Conservation (phyloP, 176 grass and related monocot genomes). For the Triticum monococcum region DNA sequence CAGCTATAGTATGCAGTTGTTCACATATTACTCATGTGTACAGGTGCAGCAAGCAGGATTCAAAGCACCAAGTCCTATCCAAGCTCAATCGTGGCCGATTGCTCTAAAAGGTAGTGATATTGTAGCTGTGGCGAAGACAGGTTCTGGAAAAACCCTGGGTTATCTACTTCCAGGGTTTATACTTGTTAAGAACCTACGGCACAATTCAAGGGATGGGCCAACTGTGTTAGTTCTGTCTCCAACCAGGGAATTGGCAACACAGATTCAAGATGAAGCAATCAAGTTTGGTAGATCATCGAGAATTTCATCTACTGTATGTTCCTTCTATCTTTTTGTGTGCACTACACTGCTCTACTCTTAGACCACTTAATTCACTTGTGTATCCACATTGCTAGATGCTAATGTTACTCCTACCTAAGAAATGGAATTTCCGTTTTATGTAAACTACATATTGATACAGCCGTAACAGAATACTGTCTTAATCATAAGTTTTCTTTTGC, state of each 20-base stretch:
- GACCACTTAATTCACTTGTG: not conserved
- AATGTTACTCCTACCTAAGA: not conserved
- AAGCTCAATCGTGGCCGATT: conserved; percentile 97
- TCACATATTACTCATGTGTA: conserved; percentile 7
- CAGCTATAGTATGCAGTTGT: not conserved
- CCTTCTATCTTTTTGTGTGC: not conserved
- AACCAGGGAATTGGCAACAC: conserved; percentile 89
- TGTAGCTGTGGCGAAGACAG: conserved; percentile 89
- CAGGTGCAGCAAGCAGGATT: conserved; percentile 78
- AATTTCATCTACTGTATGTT: conserved; percentile 71
- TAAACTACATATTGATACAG: not conserved
- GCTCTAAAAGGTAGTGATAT: conserved; percentile 73
- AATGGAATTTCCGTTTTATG: conserved; percentile 3
- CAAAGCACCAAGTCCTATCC: conserved; percentile 70
- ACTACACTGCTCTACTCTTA: not conserved
- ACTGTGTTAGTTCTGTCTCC: conserved; percentile 81
- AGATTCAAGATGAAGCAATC: conserved; percentile 91
- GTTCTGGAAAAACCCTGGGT: conserved; percentile 93
- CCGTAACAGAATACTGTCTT: not conserved
- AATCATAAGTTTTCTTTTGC: not conserved
- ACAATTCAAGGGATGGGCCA: conserved; percentile 75
- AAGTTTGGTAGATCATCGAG: conserved; percentile 92
- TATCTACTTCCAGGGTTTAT: conserved; percentile 92
- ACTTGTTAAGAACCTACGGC: conserved; percentile 55
- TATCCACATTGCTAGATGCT: not conserved